Conservation (phyloP, 129 eudicot genomes). For the Chrysanthemum lavandulifolium region DNA sequence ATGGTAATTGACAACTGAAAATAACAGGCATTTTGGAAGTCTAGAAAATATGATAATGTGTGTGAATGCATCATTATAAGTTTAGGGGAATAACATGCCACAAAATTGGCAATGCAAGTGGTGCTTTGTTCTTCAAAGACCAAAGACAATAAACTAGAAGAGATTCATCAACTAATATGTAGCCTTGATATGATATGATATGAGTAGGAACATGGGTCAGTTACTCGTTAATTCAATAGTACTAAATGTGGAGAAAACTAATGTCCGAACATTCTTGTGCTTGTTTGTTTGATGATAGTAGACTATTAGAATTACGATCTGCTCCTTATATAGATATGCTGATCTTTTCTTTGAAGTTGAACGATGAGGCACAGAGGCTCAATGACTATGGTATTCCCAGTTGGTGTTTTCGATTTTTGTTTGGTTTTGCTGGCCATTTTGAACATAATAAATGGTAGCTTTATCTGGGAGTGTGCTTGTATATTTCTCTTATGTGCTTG, state of each 20-base stretch:
- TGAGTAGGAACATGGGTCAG: neutral
- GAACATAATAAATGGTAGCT: constrained; percentile 17
- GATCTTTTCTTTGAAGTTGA: constrained; percentile 17
- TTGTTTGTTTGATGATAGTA: neutral
- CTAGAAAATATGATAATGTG: neutral
- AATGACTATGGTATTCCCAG: neutral
- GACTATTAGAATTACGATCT: neutral
- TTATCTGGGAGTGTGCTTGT: constrained; percentile 29
- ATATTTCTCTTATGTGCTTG: constrained; percentile 22
- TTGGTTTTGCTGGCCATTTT: neutral
- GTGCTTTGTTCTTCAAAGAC: neutral
- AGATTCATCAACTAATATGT: too few species aligned
- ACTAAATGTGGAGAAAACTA: neutral
- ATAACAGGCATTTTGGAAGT: neutral
- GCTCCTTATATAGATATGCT: neutral
- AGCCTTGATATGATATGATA: neutral
- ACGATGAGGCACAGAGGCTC: constrained; percentile 11
- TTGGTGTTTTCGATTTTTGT: neutral
- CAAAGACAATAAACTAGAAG: too few species aligned
- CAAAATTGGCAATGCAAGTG: neutral
- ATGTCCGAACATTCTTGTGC: neutral
- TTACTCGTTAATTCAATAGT: neutral
- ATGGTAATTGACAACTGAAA: neutral
- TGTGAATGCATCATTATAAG: neutral
- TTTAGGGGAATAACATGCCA: neutral